Base-by-base conservation (phyloP, 2,329 filamentous ascomycete genomes). In the Penicillium sp. region DNA sequence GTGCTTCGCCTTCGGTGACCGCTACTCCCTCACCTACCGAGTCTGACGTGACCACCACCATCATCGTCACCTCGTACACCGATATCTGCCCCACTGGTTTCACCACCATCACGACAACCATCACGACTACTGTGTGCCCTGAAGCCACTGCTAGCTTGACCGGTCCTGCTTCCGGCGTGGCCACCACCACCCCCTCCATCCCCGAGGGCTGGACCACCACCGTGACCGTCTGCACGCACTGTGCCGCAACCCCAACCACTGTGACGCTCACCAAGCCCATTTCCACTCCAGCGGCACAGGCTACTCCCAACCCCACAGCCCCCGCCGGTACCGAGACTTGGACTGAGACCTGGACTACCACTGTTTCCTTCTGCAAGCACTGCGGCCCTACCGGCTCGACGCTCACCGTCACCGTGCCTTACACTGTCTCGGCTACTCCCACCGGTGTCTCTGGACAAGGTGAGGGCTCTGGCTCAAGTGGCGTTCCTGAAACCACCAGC, bases 61-160 rank as follows among this genome's bases (percentile, higher is more conserved):
- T 78, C 17, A 71, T 77, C 52, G 68, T 72, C 38, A 79, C 77
- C 35, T 75, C 75, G 17, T 79, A 79, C 61, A 71, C 73, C 7
- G 73, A 76, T 53, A 75, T 79, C 63, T 79, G 77, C 58, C 73
- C 78, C 4, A 77, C 75, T 28, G 78, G 78, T 5, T 78, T 76
- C 63, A 78, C 74, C 39, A 78, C 75, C 5, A 70, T 78, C 51
- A 77, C 74, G 2, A 73, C 73, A 3, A 75, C 75, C 0, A 69
- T 73, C 47, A 78, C 76, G 10, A 75, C 74, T 15, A 75, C 71
- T 4, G 72, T 74, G 54, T 77, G 73, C 61, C 73, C 75, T 3
- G 72, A 68, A 3, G 66, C 73, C 20, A 70, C 71, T 15, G 67
- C 72, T n/a, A 71, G 73, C 14, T 66, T 65, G 25, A 60, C 68